Percentiles rank a stretch among this genome's conserved stretches.
Conservation (phyloP, 139 green algal species). For the Gonium pectorale region DNA sequence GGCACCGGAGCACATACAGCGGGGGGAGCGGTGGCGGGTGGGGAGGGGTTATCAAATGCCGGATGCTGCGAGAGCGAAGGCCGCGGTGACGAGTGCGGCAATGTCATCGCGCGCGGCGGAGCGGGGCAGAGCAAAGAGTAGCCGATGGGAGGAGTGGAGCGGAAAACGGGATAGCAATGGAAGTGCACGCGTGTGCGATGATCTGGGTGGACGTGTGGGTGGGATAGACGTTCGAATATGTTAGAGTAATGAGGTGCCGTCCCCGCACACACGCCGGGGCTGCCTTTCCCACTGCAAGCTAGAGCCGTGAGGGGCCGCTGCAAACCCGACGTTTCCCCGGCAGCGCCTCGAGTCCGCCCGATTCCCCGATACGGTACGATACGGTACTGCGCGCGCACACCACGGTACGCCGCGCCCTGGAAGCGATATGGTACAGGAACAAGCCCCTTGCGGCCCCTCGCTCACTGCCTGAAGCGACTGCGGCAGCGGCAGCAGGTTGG, state of each 20-base stretch:
- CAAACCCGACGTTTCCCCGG: too few relatives aligned
- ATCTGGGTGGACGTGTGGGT: too few relatives aligned
- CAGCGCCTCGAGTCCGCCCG: too few relatives aligned
- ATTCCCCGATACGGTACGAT: too few relatives aligned
- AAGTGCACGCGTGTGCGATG: too few relatives aligned
- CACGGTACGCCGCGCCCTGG: not conserved
- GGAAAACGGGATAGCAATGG: too few relatives aligned
- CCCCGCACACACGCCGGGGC: too few relatives aligned
- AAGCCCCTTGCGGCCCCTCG: not conserved
- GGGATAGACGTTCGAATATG: too few relatives aligned
- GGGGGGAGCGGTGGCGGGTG: not conserved
- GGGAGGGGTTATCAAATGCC: not conserved
- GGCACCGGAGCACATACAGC: not conserved
- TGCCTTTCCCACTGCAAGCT: too few relatives aligned
- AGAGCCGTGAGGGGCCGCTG: too few relatives aligned
- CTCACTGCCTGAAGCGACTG: not conserved
- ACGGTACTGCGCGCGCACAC: too few relatives aligned
- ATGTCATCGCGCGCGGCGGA: not conserved
- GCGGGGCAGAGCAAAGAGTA: not conserved
- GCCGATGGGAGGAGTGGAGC: not conserved
- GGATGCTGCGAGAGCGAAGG: not conserved
- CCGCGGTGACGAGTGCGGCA: not conserved
- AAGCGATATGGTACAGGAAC: not conserved
- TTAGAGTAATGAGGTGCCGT: too few relatives aligned
- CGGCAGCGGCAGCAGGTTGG: constrained; percentile 38